Base-by-base conservation (phyloP, 352 stramenopile genomes). In the Pythium guiyangense region DNA sequence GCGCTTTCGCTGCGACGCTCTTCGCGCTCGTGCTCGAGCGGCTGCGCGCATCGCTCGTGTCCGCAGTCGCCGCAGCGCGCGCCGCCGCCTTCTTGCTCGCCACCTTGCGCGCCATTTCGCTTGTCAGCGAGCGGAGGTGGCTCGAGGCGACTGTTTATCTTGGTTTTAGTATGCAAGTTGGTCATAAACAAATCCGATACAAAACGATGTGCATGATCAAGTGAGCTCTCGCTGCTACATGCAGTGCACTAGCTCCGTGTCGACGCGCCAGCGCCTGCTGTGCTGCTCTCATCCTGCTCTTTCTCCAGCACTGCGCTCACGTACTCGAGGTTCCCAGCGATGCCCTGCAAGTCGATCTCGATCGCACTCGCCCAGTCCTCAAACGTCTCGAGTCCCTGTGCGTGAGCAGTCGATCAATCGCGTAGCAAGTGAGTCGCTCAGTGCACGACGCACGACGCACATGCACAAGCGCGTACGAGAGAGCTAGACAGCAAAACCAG, bases 271-370 rank as follows among this genome's bases (percentile, higher is more conserved):
- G 31, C 5, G 31, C 8, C 31, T 10, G 31, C 29, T 55, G n/a
- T 39, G 27, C n/a, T 60, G 17, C 20, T 37, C 18, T 62, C 20
- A 11, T 46, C 20, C 25, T 73, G 61, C 42, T 84, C 73, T 46
- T 77, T 80, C 57, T 90, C 77, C 40, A 90, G 66, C 40, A 90
- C 79, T 14, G 75, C 62, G 52, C 64, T 81, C 17, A 90, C 74
- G 54, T 90, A 88, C 59, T 90, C 79, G 26, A 87, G 60, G 37
- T 90, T 90, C 15, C 77, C 73, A 45, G 79, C 73, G 46, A 90
- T 74, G 5, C 59, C 64, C 39, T 77, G 71, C 45, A 90, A 58
- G 52, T 84, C 73, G 14, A 43, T 67, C 52, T 90, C 77, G 0
- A 71, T 70, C 20, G 59, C 43, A 3, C 51, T 61, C 12, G 79